Evolutionary conservation across 805 yeast genomes (phyloP).

Genomic region (Cyberlindnera americana): DNA sequence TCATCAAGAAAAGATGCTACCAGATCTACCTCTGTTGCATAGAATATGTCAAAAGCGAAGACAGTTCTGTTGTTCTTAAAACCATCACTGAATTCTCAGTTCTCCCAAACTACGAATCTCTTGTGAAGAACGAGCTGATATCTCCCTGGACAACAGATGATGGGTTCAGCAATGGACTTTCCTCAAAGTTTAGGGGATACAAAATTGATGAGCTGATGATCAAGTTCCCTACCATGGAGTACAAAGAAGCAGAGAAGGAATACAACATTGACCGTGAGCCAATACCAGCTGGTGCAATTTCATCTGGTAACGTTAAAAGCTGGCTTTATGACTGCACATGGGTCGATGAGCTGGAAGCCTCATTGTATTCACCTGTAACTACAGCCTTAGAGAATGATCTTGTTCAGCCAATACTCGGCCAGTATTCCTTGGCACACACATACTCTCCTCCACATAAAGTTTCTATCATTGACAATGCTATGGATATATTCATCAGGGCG

Average conservation of each 20-base stretch:
- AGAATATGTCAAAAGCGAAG: conserved; percentile 22
- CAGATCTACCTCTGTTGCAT: conserved; percentile 41
- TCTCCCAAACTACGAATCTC: conserved; percentile 26
- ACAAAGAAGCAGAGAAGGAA: conserved; percentile 9
- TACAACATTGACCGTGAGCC: conserved; percentile 18
- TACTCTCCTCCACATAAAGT: conserved; percentile 45
- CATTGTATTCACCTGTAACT: conserved; percentile 35
- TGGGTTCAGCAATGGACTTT: conserved; percentile 49
- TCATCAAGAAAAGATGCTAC: conserved; percentile 40
- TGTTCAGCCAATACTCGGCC: conserved; percentile 26
- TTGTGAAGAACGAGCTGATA: conserved; percentile 15
- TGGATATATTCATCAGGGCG: conserved; percentile 67
- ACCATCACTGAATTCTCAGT: conserved; percentile 41
- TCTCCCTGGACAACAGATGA: conserved; percentile 29
- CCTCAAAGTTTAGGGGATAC: conserved; percentile 42
- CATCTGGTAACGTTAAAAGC: conserved; percentile 30
- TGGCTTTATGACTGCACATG: conserved; percentile 32
- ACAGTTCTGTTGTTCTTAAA: conserved; percentile 32
- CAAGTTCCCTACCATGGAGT: conserved; percentile 20
- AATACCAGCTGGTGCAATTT: conserved; percentile 29
- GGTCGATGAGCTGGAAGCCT: conserved; percentile 33
- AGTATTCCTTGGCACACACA: conserved; percentile 32
- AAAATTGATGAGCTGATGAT: conserved; percentile 36
- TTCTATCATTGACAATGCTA: conserved; percentile 68
- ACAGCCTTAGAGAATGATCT: conserved; percentile 41